Evolutionary conservation across 2,329 filamentous ascomycete genomes (phyloP), one percentile per base, ranked within the genome.

Genomic region (Ceratocystis diversiconidia): DNA sequence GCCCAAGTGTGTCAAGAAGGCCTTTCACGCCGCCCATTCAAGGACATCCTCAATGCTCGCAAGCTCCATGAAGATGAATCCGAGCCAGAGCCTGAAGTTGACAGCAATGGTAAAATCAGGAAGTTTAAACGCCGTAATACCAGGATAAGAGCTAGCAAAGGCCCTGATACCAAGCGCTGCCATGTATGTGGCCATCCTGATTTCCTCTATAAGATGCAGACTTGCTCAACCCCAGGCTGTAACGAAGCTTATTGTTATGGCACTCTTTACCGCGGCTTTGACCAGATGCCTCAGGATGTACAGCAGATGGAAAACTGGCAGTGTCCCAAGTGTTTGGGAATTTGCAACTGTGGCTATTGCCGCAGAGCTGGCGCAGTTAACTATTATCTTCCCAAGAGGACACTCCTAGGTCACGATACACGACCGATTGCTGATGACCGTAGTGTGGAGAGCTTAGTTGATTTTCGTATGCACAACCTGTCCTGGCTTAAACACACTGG

Each of bases 1-100:
- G 92, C 92, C 4, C 88, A 96, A 71, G 86, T 97, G n/a, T 97
- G 92, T 73, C 92, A 96, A 73, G 89, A 95, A 69, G 90, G 96
- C 70, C 78, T 97, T 17, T 85, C 83, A 69, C 78, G 82, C 64
- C 83, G 94, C 43, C 92, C 92, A 0, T 96, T 87, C 80, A 87
- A 87, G 22, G 90, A 96, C 71, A 85, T 91, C 61, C 88, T 83
- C 7, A 88, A 88, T 69, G 81, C 83, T 2, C 75, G 25, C 15
- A 17, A 65, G n/a, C 30, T 19, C 1, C 32, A 17, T 3, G 10
- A 44, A 19, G 55, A 25, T 7, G 43, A 28, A 10, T 52, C 75
- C 43, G 76, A 79, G 57, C 78, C 78, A 0, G 80, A 82, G 64
- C 74, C 84, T 3, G 82, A 86, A 55, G 79, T 85, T 1, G 83